Evolutionary conservation across 345 rosid genomes (phyloP).

Genomic region (Dipteronia sinensis): DNA sequence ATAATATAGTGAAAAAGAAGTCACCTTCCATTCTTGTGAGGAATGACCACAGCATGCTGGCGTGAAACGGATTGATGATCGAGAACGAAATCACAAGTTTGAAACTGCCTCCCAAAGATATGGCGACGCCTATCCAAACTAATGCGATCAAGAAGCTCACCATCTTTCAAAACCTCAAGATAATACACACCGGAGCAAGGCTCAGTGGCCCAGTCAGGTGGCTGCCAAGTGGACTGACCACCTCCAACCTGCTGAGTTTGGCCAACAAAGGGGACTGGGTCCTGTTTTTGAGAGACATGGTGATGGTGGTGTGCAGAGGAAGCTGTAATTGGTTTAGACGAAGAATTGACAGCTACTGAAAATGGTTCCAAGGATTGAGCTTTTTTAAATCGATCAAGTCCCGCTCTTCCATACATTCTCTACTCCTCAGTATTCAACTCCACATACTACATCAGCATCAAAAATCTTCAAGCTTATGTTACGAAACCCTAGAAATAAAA

Average conservation of each 20-base stretch:
- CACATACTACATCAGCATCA: neutral
- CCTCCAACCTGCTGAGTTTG: slow-evolving; percentile 67
- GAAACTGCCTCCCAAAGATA: slow-evolving; percentile 87
- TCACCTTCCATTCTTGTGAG: slow-evolving; percentile 82
- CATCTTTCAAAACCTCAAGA: slow-evolving; percentile 87
- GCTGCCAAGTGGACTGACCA: slow-evolving; percentile 88
- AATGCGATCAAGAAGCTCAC: slow-evolving; percentile 79
- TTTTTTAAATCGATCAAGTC: slow-evolving; percentile 87
- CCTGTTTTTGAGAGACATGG: slow-evolving; percentile 38
- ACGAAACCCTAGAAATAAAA: neutral
- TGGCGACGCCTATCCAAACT: slow-evolving; percentile 72
- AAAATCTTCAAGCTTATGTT: slow-evolving; percentile 7
- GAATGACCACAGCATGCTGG: slow-evolving; percentile 89
- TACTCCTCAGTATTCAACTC: neutral
- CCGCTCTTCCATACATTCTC: slow-evolving; percentile 88
- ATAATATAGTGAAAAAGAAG: slow-evolving; percentile 8
- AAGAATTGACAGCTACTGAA: slow-evolving; percentile 59
- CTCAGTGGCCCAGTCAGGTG: slow-evolving; percentile 95
- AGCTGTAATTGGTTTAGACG: slow-evolving; percentile 23
- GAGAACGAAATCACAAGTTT: slow-evolving; percentile 85
- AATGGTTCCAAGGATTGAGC: slow-evolving; percentile 91
- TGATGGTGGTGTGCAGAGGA: slow-evolving; percentile 26
- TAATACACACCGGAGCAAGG: slow-evolving; percentile 84
- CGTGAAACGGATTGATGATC: slow-evolving; percentile 85
- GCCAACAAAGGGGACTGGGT: slow-evolving; percentile 44